These are phyloP conservation scores for Lepidopterella palustris DNA, from an alignment of 495 filamentous ascomycete species.

Conservation along the genomic window DNA sequence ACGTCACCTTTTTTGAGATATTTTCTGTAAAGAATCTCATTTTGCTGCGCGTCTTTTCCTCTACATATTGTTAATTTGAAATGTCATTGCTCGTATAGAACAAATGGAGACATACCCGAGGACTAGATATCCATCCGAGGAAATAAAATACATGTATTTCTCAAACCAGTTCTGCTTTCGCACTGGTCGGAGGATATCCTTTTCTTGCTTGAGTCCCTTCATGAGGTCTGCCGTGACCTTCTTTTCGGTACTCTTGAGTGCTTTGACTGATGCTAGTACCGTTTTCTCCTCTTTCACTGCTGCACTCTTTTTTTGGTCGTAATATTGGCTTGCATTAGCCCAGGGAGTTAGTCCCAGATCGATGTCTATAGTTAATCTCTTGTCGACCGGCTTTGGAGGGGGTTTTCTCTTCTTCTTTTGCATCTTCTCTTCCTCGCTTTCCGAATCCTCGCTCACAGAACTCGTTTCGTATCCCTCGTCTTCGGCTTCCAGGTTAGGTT, in stretches of 20 bases:
- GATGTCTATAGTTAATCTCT: constrained; percentile 66
- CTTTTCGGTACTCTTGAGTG: constrained; percentile 79
- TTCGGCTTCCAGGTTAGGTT: constrained; percentile 57
- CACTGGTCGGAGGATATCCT: constrained; percentile 75
- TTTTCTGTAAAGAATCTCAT: constrained; percentile 78
- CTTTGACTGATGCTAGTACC: constrained; percentile 69
- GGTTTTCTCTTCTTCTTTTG: constrained; percentile 37
- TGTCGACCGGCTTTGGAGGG: constrained; percentile 39
- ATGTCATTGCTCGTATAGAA: background rate
- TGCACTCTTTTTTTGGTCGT: constrained; percentile 75
- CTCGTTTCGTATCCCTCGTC: constrained; percentile 58
- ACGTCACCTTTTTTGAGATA: constrained; percentile 84
- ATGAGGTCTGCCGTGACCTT: constrained; percentile 83
- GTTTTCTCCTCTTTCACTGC: constrained; percentile 85
- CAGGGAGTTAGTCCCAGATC: constrained; percentile 74
- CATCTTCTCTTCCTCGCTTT: constrained; percentile 16
- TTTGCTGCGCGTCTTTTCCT: constrained; percentile 83
- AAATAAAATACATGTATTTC: constrained; percentile 91
- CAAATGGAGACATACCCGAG: constrained; percentile 39
- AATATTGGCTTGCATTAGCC: constrained; percentile 87
- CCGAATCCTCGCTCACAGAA: constrained; percentile 50
- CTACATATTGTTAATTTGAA: constrained; percentile 18
- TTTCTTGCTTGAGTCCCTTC: constrained; percentile 84
- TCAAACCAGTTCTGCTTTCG: constrained; percentile 88
- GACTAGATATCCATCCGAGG: constrained; percentile 90